phyloP scores from a whole-genome alignment of 352 stramenopile genomes.

The Phytophthora pistaciae region DNA sequence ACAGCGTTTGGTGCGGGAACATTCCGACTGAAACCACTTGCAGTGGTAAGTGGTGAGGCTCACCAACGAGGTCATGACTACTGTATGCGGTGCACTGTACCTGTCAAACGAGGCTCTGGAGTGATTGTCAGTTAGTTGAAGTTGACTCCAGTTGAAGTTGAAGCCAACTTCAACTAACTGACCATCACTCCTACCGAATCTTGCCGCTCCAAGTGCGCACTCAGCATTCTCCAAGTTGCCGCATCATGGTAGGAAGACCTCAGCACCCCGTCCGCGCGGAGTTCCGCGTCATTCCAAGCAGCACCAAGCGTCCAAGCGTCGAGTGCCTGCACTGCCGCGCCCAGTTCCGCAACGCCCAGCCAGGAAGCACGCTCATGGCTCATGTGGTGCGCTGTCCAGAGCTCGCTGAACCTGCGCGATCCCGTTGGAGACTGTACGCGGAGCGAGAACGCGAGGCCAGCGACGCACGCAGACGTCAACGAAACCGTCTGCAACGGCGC shows the following conservation, averaged over 20 bases:
- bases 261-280: neutral
- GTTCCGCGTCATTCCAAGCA: neutral
- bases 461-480: neutral
- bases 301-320: neutral
- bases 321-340: neutral
- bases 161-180: conserved; percentile 4
- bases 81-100: neutral
- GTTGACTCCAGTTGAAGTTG: neutral
- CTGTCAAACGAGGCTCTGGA: neutral
- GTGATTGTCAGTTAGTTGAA: neutral
- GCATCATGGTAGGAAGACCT: neutral
- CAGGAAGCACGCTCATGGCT: neutral
- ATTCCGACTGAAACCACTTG: conserved; percentile 23
- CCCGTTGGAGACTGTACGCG: conserved; percentile 1
- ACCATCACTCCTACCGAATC: conserved; percentile 17
- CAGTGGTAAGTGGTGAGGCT: neutral
- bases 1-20: conserved; percentile 4
- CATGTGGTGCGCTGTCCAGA: conserved; percentile 5
- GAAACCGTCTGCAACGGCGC: neutral
- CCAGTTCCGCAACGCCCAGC: neutral
- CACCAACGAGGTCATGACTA: neutral
- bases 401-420: neutral
- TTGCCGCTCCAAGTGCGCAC: neutral
- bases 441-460: neutral
- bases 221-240: neutral